A percentile compares a stretch with the other conserved stretches of the same genome.
These are phyloP conservation scores for Globisporangium canariense DNA, from an alignment of 352 stramenopile species.

Conservation along the genomic window DNA sequence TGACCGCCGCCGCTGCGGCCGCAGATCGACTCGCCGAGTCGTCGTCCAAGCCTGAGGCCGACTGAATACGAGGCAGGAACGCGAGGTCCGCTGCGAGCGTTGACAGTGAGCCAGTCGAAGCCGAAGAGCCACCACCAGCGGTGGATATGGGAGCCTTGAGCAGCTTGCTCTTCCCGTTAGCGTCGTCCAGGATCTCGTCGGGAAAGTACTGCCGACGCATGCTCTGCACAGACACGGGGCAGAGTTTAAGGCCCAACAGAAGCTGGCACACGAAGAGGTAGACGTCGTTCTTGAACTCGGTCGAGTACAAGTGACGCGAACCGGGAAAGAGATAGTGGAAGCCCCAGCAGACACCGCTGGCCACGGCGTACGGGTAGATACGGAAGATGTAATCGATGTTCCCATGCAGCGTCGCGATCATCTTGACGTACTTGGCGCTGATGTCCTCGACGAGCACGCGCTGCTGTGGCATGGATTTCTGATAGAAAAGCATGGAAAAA, in stretches of 20 bases:
- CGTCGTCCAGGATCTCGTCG: slow-evolving; percentile 70
- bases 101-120: slow-evolving; percentile 7
- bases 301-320: slow-evolving; percentile 81
- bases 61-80: slow-evolving; percentile 30
- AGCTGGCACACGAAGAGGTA: slow-evolving; percentile 78
- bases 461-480: slow-evolving; percentile 62
- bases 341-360: slow-evolving; percentile 74
- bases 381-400: slow-evolving; percentile 87
- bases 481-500: background rate
- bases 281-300: slow-evolving; percentile 76
- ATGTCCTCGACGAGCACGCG: slow-evolving; percentile 65
- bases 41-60: slow-evolving; percentile 8
- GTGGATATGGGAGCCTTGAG: slow-evolving; percentile 10
- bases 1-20: background rate
- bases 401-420: slow-evolving; percentile 61
- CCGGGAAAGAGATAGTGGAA: slow-evolving; percentile 88
- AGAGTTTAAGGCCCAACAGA: slow-evolving; percentile 66
- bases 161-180: slow-evolving; percentile 32
- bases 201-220: slow-evolving; percentile 70
- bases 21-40: background rate
- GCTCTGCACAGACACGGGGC: slow-evolving; percentile 55
- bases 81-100: slow-evolving; percentile 14
- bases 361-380: slow-evolving; percentile 85
- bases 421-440: slow-evolving; percentile 75
- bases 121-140: slow-evolving; percentile 1